phyloP scores from a whole-genome alignment of 2,329 filamentous ascomycete genomes.

The Fusarium caatingaense region DNA sequence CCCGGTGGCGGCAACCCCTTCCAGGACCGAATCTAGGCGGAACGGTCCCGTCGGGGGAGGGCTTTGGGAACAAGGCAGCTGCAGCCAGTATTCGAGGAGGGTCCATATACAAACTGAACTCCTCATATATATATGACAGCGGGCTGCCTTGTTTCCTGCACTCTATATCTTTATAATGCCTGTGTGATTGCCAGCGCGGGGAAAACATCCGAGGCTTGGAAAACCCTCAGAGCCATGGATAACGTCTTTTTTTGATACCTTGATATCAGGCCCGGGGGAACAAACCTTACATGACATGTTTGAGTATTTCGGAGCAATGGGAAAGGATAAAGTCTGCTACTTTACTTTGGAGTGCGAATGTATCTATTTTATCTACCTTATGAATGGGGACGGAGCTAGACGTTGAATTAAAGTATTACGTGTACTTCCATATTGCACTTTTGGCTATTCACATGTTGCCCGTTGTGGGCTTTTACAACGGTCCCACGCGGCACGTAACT shows the following conservation, averaged over 20 bases:
- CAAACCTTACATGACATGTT: conserved; percentile 40
- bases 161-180: conserved; percentile 25
- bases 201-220: conserved; percentile 21
- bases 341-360: conserved; percentile 40
- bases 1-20: conserved; percentile 50
- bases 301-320: conserved; percentile 42
- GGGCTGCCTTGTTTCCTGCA: conserved; percentile 1
- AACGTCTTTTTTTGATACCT: conserved; percentile 44
- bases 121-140: not conserved
- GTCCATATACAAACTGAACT: conserved; percentile 3
- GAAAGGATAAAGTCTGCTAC: conserved; percentile 43
- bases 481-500: conserved; percentile 5
- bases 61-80: conserved; percentile 24
- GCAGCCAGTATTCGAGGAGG: conserved; percentile 39
- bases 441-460: conserved; percentile 1
- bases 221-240: conserved; percentile 25
- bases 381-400: conserved; percentile 31
- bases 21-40: conserved; percentile 52
- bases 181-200: conserved; percentile 15
- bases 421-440: conserved; percentile 28
- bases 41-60: conserved; percentile 33
- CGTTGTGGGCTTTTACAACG: conserved; percentile 5
- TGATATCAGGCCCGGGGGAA: conserved; percentile 38
- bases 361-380: conserved; percentile 41
- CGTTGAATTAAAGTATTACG: conserved; percentile 42